Percentiles rank a stretch among this genome's conserved stretches.
phyloP scores from a whole-genome alignment of 1,139 yeast genomes.

The Debaryomycetaceae sp. region DNA sequence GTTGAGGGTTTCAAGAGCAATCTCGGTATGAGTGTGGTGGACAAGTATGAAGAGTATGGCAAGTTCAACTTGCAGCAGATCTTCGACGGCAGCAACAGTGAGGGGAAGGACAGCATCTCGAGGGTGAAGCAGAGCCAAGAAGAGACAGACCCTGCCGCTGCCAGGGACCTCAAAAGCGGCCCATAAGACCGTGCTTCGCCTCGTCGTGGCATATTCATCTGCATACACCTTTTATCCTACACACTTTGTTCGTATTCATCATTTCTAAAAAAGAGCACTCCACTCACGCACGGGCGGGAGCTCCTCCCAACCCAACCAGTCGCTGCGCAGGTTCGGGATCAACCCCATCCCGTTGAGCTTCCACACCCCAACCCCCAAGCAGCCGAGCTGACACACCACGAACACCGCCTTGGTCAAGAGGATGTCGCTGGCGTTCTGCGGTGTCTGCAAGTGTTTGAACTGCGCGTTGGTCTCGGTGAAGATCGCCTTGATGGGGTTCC shows the following conservation, averaged over 20 bases:
- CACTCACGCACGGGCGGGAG: constrained; percentile 29
- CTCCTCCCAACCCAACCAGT: constrained; percentile 86
- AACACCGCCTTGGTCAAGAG: constrained; percentile 31
- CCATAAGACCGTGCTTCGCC: no score
- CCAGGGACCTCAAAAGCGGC: no score
- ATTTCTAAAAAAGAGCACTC: constrained; percentile 4
- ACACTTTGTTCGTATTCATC: not conserved
- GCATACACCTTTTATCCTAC: not conserved
- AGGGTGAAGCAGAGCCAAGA: constrained; percentile 12
- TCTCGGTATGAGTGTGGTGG: constrained; percentile 77
- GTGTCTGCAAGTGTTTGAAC: constrained; percentile 35
- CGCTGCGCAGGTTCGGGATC: constrained; percentile 81
- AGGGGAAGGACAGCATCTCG: constrained; percentile 11
- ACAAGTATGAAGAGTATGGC: constrained; percentile 51
- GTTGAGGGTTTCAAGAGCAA: constrained; percentile 86
- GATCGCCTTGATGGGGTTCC: constrained; percentile 74
- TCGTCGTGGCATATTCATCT: no score
- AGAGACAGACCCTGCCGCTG: constrained; percentile 7
- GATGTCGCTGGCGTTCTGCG: constrained; percentile 40
- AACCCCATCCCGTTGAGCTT: constrained; percentile 86
- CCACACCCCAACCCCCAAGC: constrained; percentile 76
- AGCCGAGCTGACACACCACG: constrained; percentile 57
- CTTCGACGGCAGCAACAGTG: constrained; percentile 40
- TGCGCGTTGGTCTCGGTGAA: constrained; percentile 46
- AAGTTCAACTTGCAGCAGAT: constrained; percentile 64